Percentiles rank a stretch among this genome's conserved stretches.
These are phyloP conservation scores for Rhinocladiella similis DNA, from an alignment of 2,329 filamentous ascomycete genomes.

Conservation along the genomic window DNA sequence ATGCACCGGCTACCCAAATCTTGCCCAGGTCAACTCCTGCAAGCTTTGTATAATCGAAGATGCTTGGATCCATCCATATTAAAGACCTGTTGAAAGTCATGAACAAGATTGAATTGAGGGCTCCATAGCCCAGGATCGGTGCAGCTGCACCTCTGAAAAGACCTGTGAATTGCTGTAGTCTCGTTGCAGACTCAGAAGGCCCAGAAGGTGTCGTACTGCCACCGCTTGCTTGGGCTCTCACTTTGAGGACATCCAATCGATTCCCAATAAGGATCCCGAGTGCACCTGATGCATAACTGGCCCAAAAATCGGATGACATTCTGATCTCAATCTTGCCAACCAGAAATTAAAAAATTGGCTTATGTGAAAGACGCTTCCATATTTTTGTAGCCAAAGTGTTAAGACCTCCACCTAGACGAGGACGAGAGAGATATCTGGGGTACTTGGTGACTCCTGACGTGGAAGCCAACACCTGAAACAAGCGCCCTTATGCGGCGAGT, in stretches of 20 bases:
- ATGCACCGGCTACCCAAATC: constrained; percentile 76
- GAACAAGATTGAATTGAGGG: constrained; percentile 86
- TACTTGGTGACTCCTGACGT: no score
- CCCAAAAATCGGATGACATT: constrained; percentile 92
- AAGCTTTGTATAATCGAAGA: constrained; percentile 46
- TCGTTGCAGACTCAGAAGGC: background rate
- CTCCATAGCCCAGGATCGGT: constrained; percentile 85
- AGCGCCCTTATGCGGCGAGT: no score
- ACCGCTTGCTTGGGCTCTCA: constrained; percentile 72
- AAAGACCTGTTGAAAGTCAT: constrained; percentile 87
- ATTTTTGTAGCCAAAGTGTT: background rate
- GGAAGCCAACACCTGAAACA: no score
- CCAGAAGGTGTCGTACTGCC: background rate
- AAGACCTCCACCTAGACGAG: background rate
- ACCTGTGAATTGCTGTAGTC: constrained; percentile 19
- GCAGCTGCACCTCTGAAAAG: constrained; percentile 67
- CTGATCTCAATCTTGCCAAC: background rate
- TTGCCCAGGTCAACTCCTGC: constrained; percentile 57
- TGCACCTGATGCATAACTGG: constrained; percentile 84
- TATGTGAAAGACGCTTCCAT: background rate
- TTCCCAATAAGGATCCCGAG: constrained; percentile 87
- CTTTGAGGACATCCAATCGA: constrained; percentile 77
- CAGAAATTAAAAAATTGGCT: background rate
- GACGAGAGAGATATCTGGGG: background rate
- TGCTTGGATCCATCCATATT: constrained; percentile 53